Evolutionary conservation across 192 early-diverging fungal species (phyloP), one percentile per base, ranked within the genome.

Genomic region (Physocladia obscura): DNA sequence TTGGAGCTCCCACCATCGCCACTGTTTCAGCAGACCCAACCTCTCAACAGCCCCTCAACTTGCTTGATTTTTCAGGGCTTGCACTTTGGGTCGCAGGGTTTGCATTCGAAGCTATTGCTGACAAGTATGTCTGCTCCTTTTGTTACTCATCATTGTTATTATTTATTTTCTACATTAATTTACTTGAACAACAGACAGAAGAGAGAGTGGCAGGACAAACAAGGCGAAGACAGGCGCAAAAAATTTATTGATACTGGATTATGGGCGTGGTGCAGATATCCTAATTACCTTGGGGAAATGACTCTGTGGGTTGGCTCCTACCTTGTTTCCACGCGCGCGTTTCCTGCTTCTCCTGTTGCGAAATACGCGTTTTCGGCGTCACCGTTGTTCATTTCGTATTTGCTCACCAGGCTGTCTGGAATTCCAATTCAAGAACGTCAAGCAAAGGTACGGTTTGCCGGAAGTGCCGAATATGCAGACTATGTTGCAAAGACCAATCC

Each of bases 131-230:
- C 15, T 60, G 27, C 34, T 6, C 19, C n/a, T n/a, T n/a, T n/a
- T n/a, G n/a, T n/a, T n/a, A n/a, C n/a, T n/a, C n/a, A n/a, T n/a
- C n/a, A n/a, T n/a, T n/a, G n/a, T n/a, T n/a, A n/a, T n/a, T n/a
- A n/a, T n/a, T n/a, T n/a, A n/a, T n/a, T n/a, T n/a, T n/a, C n/a
- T n/a, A n/a, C n/a, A n/a, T n/a, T n/a, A n/a, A n/a, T n/a, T n/a
- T n/a, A n/a, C n/a, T n/a, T n/a, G n/a, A n/a, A 48, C 58, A 11
- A 70, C 75, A 1, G 76, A 74, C 74, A 79, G 34, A 79, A 79
- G 62, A 29, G 48, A 2, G 35, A 26, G 35, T 75, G 74, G 74
- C 74, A 75, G 62, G 62, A 27, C 21, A 36, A 32, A 3, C 54
- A 57, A 15, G 69, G 69, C n/a, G 26, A 35, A 4, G 24, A 47